Evolutionary conservation across 1,284 basidiomycete genomes (phyloP).

Genomic region (Moniliophthora roreri): DNA sequence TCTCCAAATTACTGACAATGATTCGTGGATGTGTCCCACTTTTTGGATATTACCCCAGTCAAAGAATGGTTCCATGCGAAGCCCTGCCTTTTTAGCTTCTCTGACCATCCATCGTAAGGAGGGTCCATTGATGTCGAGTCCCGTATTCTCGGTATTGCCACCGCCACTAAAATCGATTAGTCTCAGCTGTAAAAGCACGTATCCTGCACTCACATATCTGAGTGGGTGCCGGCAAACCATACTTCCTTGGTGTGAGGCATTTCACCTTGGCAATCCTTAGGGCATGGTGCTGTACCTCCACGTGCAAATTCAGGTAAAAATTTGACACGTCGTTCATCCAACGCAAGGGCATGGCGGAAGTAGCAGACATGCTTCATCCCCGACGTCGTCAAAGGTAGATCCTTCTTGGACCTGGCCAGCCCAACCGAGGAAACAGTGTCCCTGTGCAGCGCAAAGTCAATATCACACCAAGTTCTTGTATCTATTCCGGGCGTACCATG

Average conservation of each 20-base stretch:
- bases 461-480: neutral
- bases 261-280: too few species aligned
- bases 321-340: slow-evolving; percentile 38
- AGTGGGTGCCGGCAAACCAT: slow-evolving; percentile 11
- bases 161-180: too few species aligned
- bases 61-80: neutral
- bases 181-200: too few species aligned
- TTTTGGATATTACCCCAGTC: slow-evolving; percentile 1
- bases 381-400: slow-evolving; percentile 19
- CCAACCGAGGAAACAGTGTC: slow-evolving; percentile 29
- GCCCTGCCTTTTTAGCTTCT: too few species aligned
- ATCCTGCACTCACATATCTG: slow-evolving; percentile 3
- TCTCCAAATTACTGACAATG: too few species aligned
- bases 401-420: slow-evolving; percentile 15
- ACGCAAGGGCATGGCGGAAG: slow-evolving; percentile 29
- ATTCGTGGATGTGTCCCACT: neutral
- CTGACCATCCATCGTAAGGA: too few species aligned
- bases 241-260: slow-evolving; percentile 4
- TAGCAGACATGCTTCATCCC: slow-evolving; percentile 23
- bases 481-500: slow-evolving; percentile 26
- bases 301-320: slow-evolving; percentile 33
- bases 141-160: slow-evolving; percentile 10
- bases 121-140: neutral
- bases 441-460: slow-evolving; percentile 13
- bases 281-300: neutral